Percentiles rank a stretch among this genome's conserved stretches.
Conservation (phyloP, 345 rosid species). For the Atalantia buxifolia region DNA sequence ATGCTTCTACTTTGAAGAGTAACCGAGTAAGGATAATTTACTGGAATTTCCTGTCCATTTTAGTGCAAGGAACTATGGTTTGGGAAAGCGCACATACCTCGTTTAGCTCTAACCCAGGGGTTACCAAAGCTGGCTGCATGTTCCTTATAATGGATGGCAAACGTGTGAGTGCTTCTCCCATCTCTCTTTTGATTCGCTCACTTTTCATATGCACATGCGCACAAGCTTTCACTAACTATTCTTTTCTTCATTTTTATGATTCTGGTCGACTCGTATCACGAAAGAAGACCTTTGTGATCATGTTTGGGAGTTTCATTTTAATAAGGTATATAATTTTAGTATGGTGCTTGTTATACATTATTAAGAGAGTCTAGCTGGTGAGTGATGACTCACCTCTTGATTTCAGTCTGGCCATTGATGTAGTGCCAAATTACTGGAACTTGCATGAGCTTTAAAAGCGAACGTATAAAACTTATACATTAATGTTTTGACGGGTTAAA, state of each 20-base stretch:
- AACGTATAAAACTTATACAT: too few species aligned
- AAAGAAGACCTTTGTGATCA: conserved; percentile 61
- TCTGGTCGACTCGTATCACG: conserved; percentile 26
- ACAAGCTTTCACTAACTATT: too few species aligned
- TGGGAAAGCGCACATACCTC: conserved; percentile 60
- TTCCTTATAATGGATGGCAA: conserved; percentile 46
- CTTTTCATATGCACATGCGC: neutral
- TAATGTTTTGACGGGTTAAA: too few species aligned
- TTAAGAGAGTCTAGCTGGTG: too few species aligned
- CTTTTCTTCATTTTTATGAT: too few species aligned
- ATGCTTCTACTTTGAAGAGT: neutral
- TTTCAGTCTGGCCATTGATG: too few species aligned
- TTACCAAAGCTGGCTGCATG: conserved; percentile 53
- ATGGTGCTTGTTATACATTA: neutral
- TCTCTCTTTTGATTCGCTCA: neutral
- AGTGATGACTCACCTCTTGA: too few species aligned
- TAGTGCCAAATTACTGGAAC: too few species aligned
- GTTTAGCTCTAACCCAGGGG: conserved; percentile 42
- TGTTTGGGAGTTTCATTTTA: conserved; percentile 58
- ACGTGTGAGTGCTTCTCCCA: conserved; percentile 33
- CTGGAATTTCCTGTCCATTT: conserved; percentile 4
- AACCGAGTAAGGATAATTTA: neutral
- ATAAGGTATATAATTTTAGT: conserved; percentile 29
- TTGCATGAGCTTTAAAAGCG: too few species aligned
- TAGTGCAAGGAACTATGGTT: conserved; percentile 53